These are phyloP conservation scores for Fusarium ambrosium DNA, from an alignment of 2,329 filamentous ascomycete genomes.

Conservation along the genomic window DNA sequence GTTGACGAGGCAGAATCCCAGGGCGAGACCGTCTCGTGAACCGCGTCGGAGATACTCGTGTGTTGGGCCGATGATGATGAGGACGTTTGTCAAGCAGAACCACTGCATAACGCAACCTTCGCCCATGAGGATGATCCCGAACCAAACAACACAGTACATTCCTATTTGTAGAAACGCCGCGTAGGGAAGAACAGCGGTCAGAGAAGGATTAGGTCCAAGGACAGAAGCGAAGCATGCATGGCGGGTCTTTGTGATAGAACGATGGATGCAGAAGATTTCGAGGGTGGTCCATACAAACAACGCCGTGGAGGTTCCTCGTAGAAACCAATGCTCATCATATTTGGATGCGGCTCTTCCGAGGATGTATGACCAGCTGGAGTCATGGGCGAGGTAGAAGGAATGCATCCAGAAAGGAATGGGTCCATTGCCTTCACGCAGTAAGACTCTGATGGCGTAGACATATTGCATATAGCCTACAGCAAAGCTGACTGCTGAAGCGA, in stretches of 20 bases:
- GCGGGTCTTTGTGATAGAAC: neutral
- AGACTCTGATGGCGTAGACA: slow-evolving; percentile 9
- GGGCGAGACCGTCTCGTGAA: neutral
- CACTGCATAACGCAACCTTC: slow-evolving; percentile 11
- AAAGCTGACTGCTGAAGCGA: neutral
- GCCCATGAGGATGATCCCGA: slow-evolving; percentile 9
- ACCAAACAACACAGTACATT: slow-evolving; percentile 1
- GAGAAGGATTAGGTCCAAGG: neutral
- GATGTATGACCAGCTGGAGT: neutral
- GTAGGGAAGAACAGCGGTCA: neutral
- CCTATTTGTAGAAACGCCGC: neutral
- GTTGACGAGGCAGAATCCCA: slow-evolving; percentile 20
- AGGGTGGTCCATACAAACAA: neutral
- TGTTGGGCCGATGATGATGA: slow-evolving; percentile 7
- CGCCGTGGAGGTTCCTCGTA: neutral
- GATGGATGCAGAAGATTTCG: slow-evolving; percentile 9
- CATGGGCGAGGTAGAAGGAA: slow-evolving; percentile 9
- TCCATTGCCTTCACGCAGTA: slow-evolving; percentile 8
- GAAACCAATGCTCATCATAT: slow-evolving; percentile 4
- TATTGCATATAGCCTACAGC: slow-evolving; percentile 11
- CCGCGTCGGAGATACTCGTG: slow-evolving; percentile 14
- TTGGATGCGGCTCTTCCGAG: neutral
- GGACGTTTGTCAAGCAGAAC: slow-evolving; percentile 16
- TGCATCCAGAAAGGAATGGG: slow-evolving; percentile 27
- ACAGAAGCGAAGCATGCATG: neutral